Percentiles rank a stretch among this genome's conserved stretches.
Evolutionary conservation across 169 alveolate genomes (phyloP).

Genomic region (Babesia caballi): DNA sequence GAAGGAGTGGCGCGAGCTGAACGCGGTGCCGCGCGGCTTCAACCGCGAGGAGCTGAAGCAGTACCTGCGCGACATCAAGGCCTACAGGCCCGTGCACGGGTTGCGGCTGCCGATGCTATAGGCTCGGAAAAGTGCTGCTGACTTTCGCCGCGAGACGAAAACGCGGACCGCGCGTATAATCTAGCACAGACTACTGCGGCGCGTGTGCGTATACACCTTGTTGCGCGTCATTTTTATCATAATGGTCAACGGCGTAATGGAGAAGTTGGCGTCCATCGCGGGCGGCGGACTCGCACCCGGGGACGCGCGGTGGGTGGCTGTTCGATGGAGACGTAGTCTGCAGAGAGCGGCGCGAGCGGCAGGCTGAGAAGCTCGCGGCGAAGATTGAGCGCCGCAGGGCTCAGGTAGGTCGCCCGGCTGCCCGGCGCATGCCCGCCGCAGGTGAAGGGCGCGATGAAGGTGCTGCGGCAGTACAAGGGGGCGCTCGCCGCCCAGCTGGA

Average conservation of each 20-base stretch:
- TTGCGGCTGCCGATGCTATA: slow-evolving; percentile 41
- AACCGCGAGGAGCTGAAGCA: slow-evolving; percentile 39
- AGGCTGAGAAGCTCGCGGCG: not conserved
- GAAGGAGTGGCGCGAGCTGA: slow-evolving; percentile 57
- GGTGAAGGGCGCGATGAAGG: slow-evolving; percentile 20
- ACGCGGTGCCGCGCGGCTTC: slow-evolving; percentile 12
- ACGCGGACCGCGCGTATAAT: not conserved
- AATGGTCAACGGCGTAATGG: not conserved
- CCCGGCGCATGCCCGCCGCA: not conserved
- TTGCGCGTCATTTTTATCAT: not conserved
- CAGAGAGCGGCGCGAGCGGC: not conserved
- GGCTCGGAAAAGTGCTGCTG: not conserved
- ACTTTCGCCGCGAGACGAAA: not conserved
- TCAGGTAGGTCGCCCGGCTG: not conserved
- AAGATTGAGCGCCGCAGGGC: not conserved
- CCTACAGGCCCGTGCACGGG: slow-evolving; percentile 48
- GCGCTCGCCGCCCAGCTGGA: not conserved
- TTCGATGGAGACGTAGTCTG: not conserved
- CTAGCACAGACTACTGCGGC: not conserved
- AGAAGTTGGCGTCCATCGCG: not conserved
- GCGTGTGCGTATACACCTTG: too few species aligned
- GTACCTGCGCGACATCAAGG: slow-evolving; percentile 41
- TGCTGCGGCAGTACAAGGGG: slow-evolving; percentile 18
- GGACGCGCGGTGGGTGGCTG: slow-evolving; percentile 8
- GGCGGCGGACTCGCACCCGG: not conserved